Percentiles rank a stretch among this genome's conserved stretches.
Conservation (phyloP, 1,139 yeast species). For the Magnusiomyces starmeri region DNA sequence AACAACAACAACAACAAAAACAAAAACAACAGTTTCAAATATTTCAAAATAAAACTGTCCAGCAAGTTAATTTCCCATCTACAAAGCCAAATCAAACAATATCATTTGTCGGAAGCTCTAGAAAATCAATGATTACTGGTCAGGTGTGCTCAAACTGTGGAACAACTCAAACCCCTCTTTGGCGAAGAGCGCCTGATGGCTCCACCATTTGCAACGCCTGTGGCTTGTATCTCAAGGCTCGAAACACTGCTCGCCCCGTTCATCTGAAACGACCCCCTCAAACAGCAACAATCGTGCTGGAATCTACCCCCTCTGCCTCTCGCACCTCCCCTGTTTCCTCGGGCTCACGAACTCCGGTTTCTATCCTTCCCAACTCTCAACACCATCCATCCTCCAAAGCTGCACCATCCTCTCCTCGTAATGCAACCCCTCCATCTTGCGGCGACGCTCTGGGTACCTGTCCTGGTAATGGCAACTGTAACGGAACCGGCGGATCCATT, state of each 20-base stretch:
- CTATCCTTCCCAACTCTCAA: not conserved
- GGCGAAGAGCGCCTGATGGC: conserved; percentile 65
- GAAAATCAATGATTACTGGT: conserved; percentile 18
- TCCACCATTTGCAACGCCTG: conserved; percentile 67
- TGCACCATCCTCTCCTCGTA: conserved; percentile 9
- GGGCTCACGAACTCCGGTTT: not conserved
- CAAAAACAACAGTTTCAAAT: not conserved
- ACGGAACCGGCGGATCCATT: conserved; percentile 77
- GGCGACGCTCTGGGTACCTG: conserved; percentile 49
- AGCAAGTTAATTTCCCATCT: not conserved
- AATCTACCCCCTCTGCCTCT: not conserved
- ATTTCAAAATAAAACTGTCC: not conserved
- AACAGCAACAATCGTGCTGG: conserved; percentile 38
- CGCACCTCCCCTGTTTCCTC: not conserved
- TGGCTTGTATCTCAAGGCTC: conserved; percentile 44
- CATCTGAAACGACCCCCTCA: conserved; percentile 63
- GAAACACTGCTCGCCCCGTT: conserved; percentile 42
- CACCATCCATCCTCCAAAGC: conserved; percentile 13
- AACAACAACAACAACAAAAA: too few relatives aligned
- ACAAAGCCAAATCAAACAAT: not conserved
- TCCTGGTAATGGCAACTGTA: conserved; percentile 77
- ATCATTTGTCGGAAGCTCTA: conserved; percentile 1
- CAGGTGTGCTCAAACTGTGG: conserved; percentile 61
- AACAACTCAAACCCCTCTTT: conserved; percentile 60
- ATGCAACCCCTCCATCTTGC: conserved; percentile 14